Percentiles rank a stretch among this genome's conserved stretches.
Conservation (phyloP, 768 basidiomycete genomes). For the Rhodotorula kratochvilovae region DNA sequence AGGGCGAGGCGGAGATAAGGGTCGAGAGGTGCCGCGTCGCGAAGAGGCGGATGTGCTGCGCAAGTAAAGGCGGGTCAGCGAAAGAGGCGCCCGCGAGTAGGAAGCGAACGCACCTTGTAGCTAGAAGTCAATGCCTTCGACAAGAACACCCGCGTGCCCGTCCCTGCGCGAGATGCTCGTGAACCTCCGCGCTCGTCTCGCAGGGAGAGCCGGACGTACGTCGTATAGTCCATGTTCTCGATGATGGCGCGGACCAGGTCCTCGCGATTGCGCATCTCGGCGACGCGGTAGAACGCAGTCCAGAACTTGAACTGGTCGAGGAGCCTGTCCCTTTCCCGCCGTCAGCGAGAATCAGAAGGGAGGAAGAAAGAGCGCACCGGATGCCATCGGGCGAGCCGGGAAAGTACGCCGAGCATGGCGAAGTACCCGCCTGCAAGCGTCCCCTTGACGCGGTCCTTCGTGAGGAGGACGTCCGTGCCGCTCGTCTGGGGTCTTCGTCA, state of each 20-base stretch:
- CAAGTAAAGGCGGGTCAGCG: neutral
- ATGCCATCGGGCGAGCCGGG: slow-evolving; percentile 82
- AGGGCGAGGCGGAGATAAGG: neutral
- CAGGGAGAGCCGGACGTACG: slow-evolving; percentile 5
- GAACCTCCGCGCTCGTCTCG: too few relatives aligned
- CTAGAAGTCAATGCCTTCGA: slow-evolving; percentile 92
- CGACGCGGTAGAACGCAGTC: slow-evolving; percentile 91
- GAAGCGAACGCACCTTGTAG: slow-evolving; percentile 59
- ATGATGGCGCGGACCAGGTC: slow-evolving; percentile 88
- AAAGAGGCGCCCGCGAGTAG: accelerated
- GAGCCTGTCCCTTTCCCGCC: slow-evolving; percentile 53
- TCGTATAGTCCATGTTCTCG: slow-evolving; percentile 77
- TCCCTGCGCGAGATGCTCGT: slow-evolving; percentile 56
- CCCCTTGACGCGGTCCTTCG: slow-evolving; percentile 70
- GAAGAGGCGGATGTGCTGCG: slow-evolving; percentile 76
- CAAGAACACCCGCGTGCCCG: slow-evolving; percentile 86
- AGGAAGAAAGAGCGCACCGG: slow-evolving; percentile 57
- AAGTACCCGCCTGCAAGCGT: slow-evolving; percentile 88
- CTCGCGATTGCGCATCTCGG: slow-evolving; percentile 82
- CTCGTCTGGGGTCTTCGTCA: slow-evolving; percentile 36
- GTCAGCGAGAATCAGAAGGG: neutral
- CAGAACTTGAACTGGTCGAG: slow-evolving; percentile 89
- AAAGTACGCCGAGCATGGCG: slow-evolving; percentile 88
- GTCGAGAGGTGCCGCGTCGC: slow-evolving; percentile 78
- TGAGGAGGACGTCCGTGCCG: slow-evolving; percentile 54